Base-by-base conservation (phyloP, 495 filamentous ascomycete genomes). In the Cercophora sp. region DNA sequence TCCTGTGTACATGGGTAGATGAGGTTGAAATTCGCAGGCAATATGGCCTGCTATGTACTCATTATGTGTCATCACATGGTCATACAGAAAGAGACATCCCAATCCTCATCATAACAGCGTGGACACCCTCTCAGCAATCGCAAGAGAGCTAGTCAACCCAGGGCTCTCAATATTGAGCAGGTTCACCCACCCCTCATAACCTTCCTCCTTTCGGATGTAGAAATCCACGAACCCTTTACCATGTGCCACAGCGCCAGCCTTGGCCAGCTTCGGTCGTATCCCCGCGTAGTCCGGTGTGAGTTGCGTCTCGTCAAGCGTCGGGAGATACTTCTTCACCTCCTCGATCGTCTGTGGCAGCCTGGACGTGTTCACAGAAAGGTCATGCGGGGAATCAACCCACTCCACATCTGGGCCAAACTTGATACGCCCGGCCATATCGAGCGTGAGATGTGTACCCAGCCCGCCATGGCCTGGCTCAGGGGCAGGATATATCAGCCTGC, bases 321-420 rank as follows among this genome's bases (percentile, higher is more conserved):
- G 93, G 24, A 97, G 70, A 65, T 95, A 98, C 8, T 78, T 75
- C 60, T 78, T 70, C 44, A 98, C 95, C 66, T 86, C 88, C 13
- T 72, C 70, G 0, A 92, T 60, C 0, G 92, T 90, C 46, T 80
- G 72, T n/a, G 66, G 55, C 45, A 95, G 69, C 2, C 87, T 72
- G n/a, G 72, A 70, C 34, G 72, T 67, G 56, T 74, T 79, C 16
- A 80, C 73, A 4, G 54, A 51, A 2, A 83, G 51, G 19, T 72
- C 65, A 8, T 43, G 8, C 0, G 72, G 59, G 0, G 61, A 59
- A 31, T 81, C 78, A 1, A 94, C 83, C 93, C 94, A 97, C 66
- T 97, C 91, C 10, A 96, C 88, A 61, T 98, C 93, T 0, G 93
- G 93, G 0, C 93, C 93, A 64, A 98, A 98, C 29, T 91, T 85